A percentile compares a stretch with the other conserved stretches of the same genome.
Evolutionary conservation across 805 yeast genomes (phyloP).

Genomic region (Candida nanaspora): DNA sequence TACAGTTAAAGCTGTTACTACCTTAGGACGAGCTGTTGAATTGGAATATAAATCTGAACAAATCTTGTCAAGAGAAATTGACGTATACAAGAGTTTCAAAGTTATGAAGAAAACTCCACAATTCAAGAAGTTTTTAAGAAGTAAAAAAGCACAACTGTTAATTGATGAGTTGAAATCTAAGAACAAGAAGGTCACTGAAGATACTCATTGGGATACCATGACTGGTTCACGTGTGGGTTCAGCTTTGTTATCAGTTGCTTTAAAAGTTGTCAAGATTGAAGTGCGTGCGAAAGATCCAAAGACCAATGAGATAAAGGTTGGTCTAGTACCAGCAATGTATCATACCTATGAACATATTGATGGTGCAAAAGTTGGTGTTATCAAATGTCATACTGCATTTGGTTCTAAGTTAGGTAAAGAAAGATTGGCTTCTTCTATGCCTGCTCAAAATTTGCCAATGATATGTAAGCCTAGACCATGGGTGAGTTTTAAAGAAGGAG

Average conservation of each 20-base stretch:
- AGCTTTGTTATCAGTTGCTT: slow-evolving; percentile 60
- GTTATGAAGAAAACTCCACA: slow-evolving; percentile 41
- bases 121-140: slow-evolving; percentile 32
- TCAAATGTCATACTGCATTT: slow-evolving; percentile 66
- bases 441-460: slow-evolving; percentile 91
- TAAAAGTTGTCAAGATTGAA: slow-evolving; percentile 76
- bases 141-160: slow-evolving; percentile 19
- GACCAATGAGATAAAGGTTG: slow-evolving; percentile 58
- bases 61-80: slow-evolving; percentile 49
- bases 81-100: slow-evolving; percentile 43
- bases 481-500: slow-evolving; percentile 79
- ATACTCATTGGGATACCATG: slow-evolving; percentile 22
- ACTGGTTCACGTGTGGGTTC: slow-evolving; percentile 71
- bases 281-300: slow-evolving; percentile 79
- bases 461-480: slow-evolving; percentile 84
- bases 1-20: slow-evolving; percentile 71
- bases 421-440: slow-evolving; percentile 50
- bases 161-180: slow-evolving; percentile 11
- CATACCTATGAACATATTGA: slow-evolving; percentile 78
- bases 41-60: slow-evolving; percentile 72
- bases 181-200: slow-evolving; percentile 1
- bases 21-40: slow-evolving; percentile 81
- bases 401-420: slow-evolving; percentile 63
- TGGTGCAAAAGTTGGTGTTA: slow-evolving; percentile 76
- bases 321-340: slow-evolving; percentile 82